These are phyloP conservation scores for Actinomortierella ambigua DNA, from an alignment of 371 early-diverging fungal species.

Conservation along the genomic window DNA sequence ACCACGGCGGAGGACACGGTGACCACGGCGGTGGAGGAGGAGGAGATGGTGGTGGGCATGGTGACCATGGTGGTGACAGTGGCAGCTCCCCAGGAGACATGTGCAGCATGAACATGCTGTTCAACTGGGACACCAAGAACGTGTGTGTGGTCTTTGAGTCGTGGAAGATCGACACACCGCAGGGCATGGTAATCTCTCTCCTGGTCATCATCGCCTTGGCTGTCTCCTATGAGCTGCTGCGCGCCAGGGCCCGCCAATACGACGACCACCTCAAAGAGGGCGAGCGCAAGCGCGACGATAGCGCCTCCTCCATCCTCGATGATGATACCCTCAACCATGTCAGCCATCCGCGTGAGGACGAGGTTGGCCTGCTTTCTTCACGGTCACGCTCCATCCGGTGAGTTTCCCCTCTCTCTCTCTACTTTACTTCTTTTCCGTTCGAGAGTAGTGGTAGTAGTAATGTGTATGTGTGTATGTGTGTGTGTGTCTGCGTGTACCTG, in stretches of 20 bases:
- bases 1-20: constrained; percentile 32
- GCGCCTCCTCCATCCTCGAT: neutral
- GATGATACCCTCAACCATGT: too few species aligned
- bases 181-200: constrained; percentile 60
- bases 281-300: constrained; percentile 26
- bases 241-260: constrained; percentile 54
- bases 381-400: too few species aligned
- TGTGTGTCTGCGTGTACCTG: too few species aligned
- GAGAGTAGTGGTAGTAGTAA: too few species aligned
- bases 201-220: constrained; percentile 61
- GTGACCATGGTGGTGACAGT: constrained; percentile 10
- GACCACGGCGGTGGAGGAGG: constrained; percentile 3
- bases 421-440: neutral
- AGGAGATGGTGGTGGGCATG: constrained; percentile 17
- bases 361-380: too few species aligned
- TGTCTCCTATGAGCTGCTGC: constrained; percentile 65
- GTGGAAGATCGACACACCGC: constrained; percentile 69
- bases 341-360: too few species aligned
- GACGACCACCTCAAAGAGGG: constrained; percentile 51
- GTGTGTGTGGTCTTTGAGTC: constrained; percentile 78
- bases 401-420: neutral
- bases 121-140: constrained; percentile 80
- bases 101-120: constrained; percentile 67
- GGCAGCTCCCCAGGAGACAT: neutral
- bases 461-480: too few species aligned